A percentile compares a stretch with the other conserved stretches of the same genome.
phyloP scores from a whole-genome alignment of 257 asterid species.

The Forsythia viridissima region DNA sequence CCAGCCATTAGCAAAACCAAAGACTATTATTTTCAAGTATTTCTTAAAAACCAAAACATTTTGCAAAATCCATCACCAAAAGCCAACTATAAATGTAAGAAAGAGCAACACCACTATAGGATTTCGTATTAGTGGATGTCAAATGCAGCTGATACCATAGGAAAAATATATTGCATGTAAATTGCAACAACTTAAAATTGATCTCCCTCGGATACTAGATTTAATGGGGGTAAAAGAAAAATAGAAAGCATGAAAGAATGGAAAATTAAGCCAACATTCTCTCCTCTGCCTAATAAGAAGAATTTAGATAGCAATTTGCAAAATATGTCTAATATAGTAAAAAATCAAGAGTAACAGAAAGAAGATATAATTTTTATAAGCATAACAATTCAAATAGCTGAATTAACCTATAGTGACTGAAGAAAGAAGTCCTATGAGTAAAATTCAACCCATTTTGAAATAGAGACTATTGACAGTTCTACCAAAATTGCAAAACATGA shows the following conservation, averaged over 20 bases:
- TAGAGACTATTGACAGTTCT: conserved; percentile 5
- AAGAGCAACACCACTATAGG: neutral
- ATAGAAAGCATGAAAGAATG: neutral
- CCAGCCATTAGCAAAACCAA: conserved; percentile 21
- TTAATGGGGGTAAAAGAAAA: neutral
- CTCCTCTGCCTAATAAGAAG: neutral
- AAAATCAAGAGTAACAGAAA: neutral
- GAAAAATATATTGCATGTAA: neutral
- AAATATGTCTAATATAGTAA: neutral
- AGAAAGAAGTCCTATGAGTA: neutral
- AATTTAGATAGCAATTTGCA: neutral
- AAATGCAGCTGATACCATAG: neutral
- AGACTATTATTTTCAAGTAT: neutral
- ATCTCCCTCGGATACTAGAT: neutral
- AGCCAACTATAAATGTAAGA: neutral
- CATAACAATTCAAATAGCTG: neutral
- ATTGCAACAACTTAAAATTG: neutral
- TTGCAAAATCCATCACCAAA: conserved; percentile 7
- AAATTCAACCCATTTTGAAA: neutral
- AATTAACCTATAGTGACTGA: neutral
- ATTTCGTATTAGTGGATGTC: neutral
- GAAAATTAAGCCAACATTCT: neutral
- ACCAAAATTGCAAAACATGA: neutral
- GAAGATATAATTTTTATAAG: neutral
- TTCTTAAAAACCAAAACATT: conserved; percentile 3